Base-by-base conservation (phyloP, 2,329 filamentous ascomycete genomes). In the Diaporthe ilicicola region DNA sequence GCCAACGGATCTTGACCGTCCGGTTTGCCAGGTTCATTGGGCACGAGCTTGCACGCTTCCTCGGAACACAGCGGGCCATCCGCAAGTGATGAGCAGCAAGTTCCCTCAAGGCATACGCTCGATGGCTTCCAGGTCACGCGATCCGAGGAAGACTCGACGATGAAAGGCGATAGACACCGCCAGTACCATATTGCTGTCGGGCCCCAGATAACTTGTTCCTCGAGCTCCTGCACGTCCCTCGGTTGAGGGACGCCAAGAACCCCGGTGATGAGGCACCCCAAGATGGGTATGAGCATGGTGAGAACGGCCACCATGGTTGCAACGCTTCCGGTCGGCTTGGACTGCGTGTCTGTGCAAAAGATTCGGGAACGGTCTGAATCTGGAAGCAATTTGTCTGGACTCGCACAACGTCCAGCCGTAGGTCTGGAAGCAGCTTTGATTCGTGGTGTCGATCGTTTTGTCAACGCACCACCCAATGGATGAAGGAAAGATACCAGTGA, bases 151-250 rank as follows among this genome's bases (percentile, higher is more conserved):
- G 51, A 8, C 29, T 69, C 55, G 34, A 71, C 19, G 19, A 37
- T 37, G 13, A 51, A 50, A 1, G 48, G 55, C 12, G 69, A 44
- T 1, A 17, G 4, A 17, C 62, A 70, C 17, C 69, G 51, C 62
- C 69, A 70, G 27, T 70, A 67, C 42, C 44, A 61, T 1, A 62
- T 22, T 27, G 54, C 64, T 4, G 64, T 69, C 8, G 61, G 61
- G 1, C 51, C 61, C 69, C 51, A 59, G 22, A 70, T 37, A 3
- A 22, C 62, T 4, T 70, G 42, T 8, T 67, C 39, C 46, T 67
- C 27, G 69, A 34, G 44, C 4, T 56, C 29, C 2, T 32, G n/a
- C 5, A 8, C 29, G 22, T 9, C 46, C 29, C 54, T 46, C 2
- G 27, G 32, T 13, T 29, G 34, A 5, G 61, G 69, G 9, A n/a